A percentile compares a stretch with the other conserved stretches of the same genome.
Evolutionary conservation across 371 early-diverging fungal species (phyloP).

Genomic region (Apophysomyces trapeziformis): DNA sequence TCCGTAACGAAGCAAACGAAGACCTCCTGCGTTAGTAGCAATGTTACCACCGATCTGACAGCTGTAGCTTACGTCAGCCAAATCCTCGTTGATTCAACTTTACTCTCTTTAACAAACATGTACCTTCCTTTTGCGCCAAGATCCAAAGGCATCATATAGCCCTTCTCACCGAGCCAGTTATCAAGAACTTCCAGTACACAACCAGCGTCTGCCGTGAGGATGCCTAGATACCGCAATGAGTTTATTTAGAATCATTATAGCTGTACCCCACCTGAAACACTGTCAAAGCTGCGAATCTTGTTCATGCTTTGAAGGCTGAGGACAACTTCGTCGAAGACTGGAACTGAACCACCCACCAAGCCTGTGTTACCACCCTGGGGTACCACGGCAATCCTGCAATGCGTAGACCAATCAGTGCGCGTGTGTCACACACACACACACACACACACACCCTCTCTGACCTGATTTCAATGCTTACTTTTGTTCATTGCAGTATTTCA

Average conservation of each 20-base stretch:
- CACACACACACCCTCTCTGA: background rate
- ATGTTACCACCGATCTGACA: slow-evolving; percentile 98
- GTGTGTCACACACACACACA: too few species aligned
- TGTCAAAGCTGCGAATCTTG: slow-evolving; percentile 82
- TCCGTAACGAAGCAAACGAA: slow-evolving; percentile 92
- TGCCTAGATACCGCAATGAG: slow-evolving; percentile 45
- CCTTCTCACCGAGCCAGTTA: slow-evolving; percentile 82
- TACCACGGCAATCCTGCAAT: slow-evolving; percentile 80
- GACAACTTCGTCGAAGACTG: slow-evolving; percentile 95
- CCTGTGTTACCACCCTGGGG: slow-evolving; percentile 99
- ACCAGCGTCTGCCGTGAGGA: slow-evolving; percentile 90
- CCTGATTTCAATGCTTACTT: slow-evolving; percentile 37
- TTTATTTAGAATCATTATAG: background rate
- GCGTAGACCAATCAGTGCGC: background rate
- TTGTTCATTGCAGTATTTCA: slow-evolving; percentile 87
- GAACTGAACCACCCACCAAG: slow-evolving; percentile 88
- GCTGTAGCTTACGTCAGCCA: slow-evolving; percentile 23
- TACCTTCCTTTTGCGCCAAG: slow-evolving; percentile 89
- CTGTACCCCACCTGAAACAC: slow-evolving; percentile 65
- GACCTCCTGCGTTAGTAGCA: slow-evolving; percentile 98
- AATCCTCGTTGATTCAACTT: background rate
- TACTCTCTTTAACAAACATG: background rate
- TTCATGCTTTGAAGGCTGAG: slow-evolving; percentile 81
- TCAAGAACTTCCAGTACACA: slow-evolving; percentile 91
- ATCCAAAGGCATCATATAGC: slow-evolving; percentile 94